phyloP scores from a whole-genome alignment of 2,329 filamentous ascomycete genomes.

The Coniochaeta hoffmannii region DNA sequence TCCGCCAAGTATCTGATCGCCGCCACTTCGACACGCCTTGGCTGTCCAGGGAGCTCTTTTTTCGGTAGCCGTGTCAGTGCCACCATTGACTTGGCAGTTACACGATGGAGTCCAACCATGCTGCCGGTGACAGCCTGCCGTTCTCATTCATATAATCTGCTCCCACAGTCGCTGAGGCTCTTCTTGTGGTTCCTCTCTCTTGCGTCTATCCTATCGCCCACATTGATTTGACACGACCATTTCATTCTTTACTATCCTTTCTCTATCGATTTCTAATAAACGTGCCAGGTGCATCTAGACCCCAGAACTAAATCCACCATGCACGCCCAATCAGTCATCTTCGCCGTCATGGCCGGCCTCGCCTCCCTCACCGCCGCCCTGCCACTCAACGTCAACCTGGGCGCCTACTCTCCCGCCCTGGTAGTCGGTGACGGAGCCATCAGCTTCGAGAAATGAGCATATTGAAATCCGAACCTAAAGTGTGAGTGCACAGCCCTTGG shows the following conservation, averaged over 20 bases:
- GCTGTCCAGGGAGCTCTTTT: neutral
- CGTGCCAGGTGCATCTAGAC: neutral
- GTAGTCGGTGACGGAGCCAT: slow-evolving; percentile 48
- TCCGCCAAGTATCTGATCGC: neutral
- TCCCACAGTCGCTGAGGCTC: neutral
- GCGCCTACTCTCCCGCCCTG: slow-evolving; percentile 41
- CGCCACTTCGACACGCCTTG: neutral
- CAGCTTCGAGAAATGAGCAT: slow-evolving; percentile 28
- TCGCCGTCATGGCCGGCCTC: neutral
- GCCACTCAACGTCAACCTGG: slow-evolving; percentile 44
- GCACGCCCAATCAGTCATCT: neutral
- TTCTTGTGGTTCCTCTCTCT: neutral
- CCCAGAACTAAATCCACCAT: neutral
- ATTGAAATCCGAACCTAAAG: too few relatives aligned
- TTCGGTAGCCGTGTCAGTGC: neutral
- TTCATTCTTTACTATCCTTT: neutral
- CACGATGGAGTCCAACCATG: neutral
- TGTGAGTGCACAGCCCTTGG: too few relatives aligned
- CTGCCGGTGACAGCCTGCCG: neutral
- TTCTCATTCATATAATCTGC: neutral
- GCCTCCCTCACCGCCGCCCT: slow-evolving; percentile 21
- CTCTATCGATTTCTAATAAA: neutral
- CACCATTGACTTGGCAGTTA: neutral
- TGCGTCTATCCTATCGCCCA: neutral
- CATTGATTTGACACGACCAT: neutral